These are phyloP conservation scores for Auriculariales sp. DNA, from an alignment of 768 basidiomycete genomes.

Conservation along the genomic window DNA sequence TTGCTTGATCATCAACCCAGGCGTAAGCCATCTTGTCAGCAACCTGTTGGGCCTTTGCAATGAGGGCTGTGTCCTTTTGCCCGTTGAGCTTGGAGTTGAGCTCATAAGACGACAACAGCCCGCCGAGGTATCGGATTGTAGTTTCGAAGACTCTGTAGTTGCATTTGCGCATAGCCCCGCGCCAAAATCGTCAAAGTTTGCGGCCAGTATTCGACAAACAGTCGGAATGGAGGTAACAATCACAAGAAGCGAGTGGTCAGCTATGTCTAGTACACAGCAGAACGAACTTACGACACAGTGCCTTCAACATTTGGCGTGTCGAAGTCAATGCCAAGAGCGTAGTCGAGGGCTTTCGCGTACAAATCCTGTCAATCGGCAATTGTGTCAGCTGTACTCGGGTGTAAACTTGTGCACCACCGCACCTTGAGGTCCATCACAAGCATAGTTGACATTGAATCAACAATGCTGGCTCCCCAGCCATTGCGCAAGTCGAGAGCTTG, in stretches of 20 bases:
- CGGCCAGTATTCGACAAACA: too few relatives aligned
- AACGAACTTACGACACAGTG: too few relatives aligned
- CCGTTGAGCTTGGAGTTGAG: constrained; percentile 43
- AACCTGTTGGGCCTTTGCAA: constrained; percentile 48
- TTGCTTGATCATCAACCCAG: constrained; percentile 32
- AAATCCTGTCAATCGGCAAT: constrained; percentile 23
- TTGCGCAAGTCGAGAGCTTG: constrained; percentile 21
- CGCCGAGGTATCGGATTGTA: constrained; percentile 59
- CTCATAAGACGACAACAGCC: constrained; percentile 54
- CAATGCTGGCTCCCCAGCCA: constrained; percentile 46
- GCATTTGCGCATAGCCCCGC: too few relatives aligned
- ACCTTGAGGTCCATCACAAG: constrained; percentile 51
- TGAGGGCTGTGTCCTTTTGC: constrained; percentile 31
- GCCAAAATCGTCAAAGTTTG: too few relatives aligned
- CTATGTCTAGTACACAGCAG: background rate
- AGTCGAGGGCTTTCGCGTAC: constrained; percentile 40
- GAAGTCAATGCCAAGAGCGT: constrained; percentile 41
- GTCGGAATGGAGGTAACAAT: too few relatives aligned
- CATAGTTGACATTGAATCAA: constrained; percentile 49
- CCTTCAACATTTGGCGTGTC: constrained; percentile 30
- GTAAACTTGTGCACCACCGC: constrained; percentile 10
- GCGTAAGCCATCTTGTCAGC: constrained; percentile 49
- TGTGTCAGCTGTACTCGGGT: background rate
- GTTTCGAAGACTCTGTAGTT: constrained; percentile 61
- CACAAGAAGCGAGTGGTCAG: background rate